Base-by-base conservation (phyloP, 2,329 filamentous ascomycete genomes). In the Fragosphaeria purpurea region DNA sequence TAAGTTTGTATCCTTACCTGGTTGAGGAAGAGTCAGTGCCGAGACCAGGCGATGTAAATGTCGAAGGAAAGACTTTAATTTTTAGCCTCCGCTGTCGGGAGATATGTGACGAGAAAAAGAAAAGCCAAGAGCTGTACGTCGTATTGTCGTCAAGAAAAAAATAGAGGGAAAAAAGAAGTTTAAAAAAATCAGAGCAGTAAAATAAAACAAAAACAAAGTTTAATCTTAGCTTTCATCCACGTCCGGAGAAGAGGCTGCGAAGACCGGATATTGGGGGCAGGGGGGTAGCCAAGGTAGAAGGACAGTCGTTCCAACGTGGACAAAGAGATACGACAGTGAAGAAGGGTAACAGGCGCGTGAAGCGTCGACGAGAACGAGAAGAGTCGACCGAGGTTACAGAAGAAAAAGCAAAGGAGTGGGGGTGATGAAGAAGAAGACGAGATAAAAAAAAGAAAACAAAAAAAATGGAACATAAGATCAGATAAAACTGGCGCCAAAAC, bases 31-130 rank as follows among this genome's bases (percentile, higher is more conserved):
- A 22, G 22, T 22, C 22, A 22, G 22, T 22, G 22, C 22, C 22
- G 22, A 22, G 22, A 22, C 22, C 22, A 22, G 22, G 22, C 22
- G 22, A 22, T 22, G 22, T 22, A 22, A 22, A 22, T 22, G 22
- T 22, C 22, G 22, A 22, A 22, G 22, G 22, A 22, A 22, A 22
- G 22, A 22, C 22, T 22, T 22, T 22, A 22, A 22, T 22, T 22
- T 22, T 33, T 33, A 41, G 48, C n/a, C 42, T 50, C 42, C 48
- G 48, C 37, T 31, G 45, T 50, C 48, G 42, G 48, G 41, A 30
- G 38, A 40, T 6, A 22, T 41, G 39, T 7, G 39, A 37, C 11
- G 35, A 7, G 11, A 37, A 37, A 22, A 37, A 37, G 4, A 37
- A 37, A 3, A 43, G 41, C 41, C 22, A 22, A 22, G 22, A 22